Conservation (phyloP, 805 yeast species). For the Candida golubevii region DNA sequence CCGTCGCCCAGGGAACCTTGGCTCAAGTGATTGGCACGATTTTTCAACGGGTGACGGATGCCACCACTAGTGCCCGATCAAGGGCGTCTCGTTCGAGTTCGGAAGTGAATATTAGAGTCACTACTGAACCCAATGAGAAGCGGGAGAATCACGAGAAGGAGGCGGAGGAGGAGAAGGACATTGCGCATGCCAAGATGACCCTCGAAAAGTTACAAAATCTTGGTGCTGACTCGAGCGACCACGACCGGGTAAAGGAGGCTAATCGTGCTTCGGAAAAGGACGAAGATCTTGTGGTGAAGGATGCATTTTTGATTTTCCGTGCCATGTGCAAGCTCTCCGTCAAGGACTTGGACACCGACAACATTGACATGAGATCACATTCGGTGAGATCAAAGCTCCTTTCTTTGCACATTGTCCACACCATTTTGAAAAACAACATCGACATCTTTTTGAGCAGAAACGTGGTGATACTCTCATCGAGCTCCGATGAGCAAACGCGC, state of each 20-base stretch:
- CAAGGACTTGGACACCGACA: slow-evolving; percentile 72
- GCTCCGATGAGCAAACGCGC: slow-evolving; percentile 49
- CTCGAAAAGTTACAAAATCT: slow-evolving; percentile 56
- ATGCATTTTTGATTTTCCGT: slow-evolving; percentile 88
- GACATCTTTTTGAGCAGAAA: slow-evolving; percentile 66
- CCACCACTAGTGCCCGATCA: slow-evolving; percentile 7
- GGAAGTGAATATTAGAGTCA: slow-evolving; percentile 14
- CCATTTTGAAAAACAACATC: slow-evolving; percentile 79
- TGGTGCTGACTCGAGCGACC: slow-evolving; percentile 47
- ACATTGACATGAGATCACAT: slow-evolving; percentile 83
- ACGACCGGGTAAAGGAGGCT: slow-evolving; percentile 47
- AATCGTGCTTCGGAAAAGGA: slow-evolving; percentile 46
- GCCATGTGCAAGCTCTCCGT: slow-evolving; percentile 92
- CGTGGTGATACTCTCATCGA: slow-evolving; percentile 48
- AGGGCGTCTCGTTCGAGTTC: slow-evolving; percentile 16
- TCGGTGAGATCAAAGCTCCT: slow-evolving; percentile 87
- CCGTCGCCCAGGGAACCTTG: slow-evolving; percentile 90
- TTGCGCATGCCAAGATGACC: slow-evolving; percentile 38
- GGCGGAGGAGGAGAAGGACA: slow-evolving; percentile 9
- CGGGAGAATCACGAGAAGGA: no score
- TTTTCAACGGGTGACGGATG: slow-evolving; percentile 59
- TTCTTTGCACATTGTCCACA: slow-evolving; percentile 82
- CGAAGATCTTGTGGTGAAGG: slow-evolving; percentile 72
- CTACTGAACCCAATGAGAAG: background rate
- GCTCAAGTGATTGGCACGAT: slow-evolving; percentile 86